Base-by-base conservation (phyloP, 2,329 filamentous ascomycete genomes). In the Pyrenophora graminea region DNA sequence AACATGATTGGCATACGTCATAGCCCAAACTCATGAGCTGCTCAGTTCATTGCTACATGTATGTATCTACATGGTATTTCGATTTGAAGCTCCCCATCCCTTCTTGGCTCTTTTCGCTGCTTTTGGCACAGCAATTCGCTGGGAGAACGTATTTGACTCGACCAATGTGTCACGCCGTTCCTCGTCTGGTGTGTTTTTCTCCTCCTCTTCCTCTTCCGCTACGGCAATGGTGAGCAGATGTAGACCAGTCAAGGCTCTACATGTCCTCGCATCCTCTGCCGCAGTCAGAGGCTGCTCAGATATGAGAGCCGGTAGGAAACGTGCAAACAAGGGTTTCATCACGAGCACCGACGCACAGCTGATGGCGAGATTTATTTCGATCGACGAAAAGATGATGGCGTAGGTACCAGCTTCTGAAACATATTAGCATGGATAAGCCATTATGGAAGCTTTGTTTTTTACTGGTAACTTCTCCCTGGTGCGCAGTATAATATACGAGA, bases 281-380 rank as follows among this genome's bases (percentile, higher is more conserved):
- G 57, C 58, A 34, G 62, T 56, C 12, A 55, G 25, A 2, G 55
- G 47, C 18, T 59, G 52, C 18, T 61, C 59, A 4, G 53, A 46
- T 18, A 70, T 51, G 18, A 75, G 45, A 2, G 54, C 54, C 1
- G 76, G 76, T 17, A 72, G 69, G 37, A 71, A 53, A 13, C 62
- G 67, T 6, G 63, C 57, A 45, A 78, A 51, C 7, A 78, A 61
- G 6, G 74, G 75, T 44, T 76, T 77, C 53, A 79, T 67, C 2
- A 76, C 73, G 1, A 77, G 61, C 15, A 79, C 53, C 2, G 72
- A 78, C 9, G 76, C 75, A 57, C 74, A 79, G 4, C 75, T 70
- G 55, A 79, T 76, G 19, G 75, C 74, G 1, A 76, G 66, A 42
- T 78, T 78, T 41, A 73, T 66, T 61, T 79, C 76, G 34, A 74